Evolutionary conservation across 805 yeast species (phyloP), one percentile per base, ranked within the genome.

Genomic region (Myxozyma neglecta): DNA sequence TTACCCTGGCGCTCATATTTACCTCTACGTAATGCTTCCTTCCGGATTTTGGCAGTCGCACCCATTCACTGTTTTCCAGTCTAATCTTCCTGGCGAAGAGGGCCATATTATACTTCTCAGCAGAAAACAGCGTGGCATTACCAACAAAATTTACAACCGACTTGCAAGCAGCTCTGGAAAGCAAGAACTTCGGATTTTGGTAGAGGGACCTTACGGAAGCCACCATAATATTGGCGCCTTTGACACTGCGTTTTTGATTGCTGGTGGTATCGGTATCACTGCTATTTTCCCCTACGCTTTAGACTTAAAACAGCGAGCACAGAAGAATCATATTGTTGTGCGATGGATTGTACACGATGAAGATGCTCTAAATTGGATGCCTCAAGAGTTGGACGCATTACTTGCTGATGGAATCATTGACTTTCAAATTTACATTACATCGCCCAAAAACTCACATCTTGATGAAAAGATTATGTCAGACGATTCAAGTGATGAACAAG

Each of bases 221-320:
- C 32, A 48, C 39, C 43, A 60, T 11, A 85, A 85, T 1, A 80
- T 83, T 59, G 77, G 77, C 49, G 75, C 77, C 24, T 83, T 80
- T 6, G 81, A 77, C 44, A 77, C 77, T 50, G 80, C 81, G 0
- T 72, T 84, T 7, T 77, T 84, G 51, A 72, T 85, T 45, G 85
- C 86, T 3, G 88, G 89, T 13, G 89, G 89, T 4, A 83, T 83
- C 64, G 89, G 89, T 9, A 79, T 85, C 69, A 83, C 89, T 0
- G 87, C 85, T 0, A 75, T 83, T 9, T 75, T 80, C 46, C n/a
- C 76, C 83, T 78, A 83, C 59, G 83, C 81, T 61, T 67, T 56
- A 60, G 76, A 63, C 49, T 60, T 59, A 24, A 53, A 16, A 50
- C 20, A 14, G 20, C 50, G 55, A 13, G 42, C 18, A 32, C 47